Evolutionary conservation across 805 yeast genomes (phyloP).

Genomic region (Phaffomyces opuntiae): DNA sequence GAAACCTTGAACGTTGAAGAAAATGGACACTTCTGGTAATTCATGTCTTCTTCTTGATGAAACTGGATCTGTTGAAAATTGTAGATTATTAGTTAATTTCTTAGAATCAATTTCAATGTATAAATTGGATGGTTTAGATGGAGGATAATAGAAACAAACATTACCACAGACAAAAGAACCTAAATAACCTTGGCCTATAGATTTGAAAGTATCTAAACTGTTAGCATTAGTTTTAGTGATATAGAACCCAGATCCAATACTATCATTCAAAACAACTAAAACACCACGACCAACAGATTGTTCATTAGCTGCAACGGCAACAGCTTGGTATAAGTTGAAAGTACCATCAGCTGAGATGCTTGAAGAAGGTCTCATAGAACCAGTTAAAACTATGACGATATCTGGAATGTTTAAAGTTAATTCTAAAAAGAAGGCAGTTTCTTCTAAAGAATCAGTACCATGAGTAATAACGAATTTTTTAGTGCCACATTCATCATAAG

Average conservation of each 20-base stretch:
- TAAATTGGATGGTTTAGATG: constrained; percentile 43
- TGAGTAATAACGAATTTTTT: constrained; percentile 64
- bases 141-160: constrained; percentile 58
- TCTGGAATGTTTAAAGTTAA: constrained; percentile 36
- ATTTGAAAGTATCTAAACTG: constrained; percentile 61
- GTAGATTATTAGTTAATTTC: constrained; percentile 11
- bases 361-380: constrained; percentile 70
- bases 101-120: constrained; percentile 31
- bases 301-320: constrained; percentile 49
- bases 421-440: constrained; percentile 60
- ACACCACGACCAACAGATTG: constrained; percentile 52
- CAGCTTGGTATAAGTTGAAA: constrained; percentile 65
- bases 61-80: constrained; percentile 20
- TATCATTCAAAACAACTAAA: constrained; percentile 58
- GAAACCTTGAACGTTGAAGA: constrained; percentile 58
- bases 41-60: constrained; percentile 22
- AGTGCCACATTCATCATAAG: constrained; percentile 33
- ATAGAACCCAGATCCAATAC: constrained; percentile 63
- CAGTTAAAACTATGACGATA: constrained; percentile 60
- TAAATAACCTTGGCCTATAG: constrained; percentile 61
- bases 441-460: constrained; percentile 67
- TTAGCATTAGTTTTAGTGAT: constrained; percentile 67
- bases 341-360: constrained; percentile 68
- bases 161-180: constrained; percentile 65
- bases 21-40: constrained; percentile 41